A percentile compares a stretch with the other conserved stretches of the same genome.
Conservation (phyloP, 768 basidiomycete species). For the Termitomyces sp. region DNA sequence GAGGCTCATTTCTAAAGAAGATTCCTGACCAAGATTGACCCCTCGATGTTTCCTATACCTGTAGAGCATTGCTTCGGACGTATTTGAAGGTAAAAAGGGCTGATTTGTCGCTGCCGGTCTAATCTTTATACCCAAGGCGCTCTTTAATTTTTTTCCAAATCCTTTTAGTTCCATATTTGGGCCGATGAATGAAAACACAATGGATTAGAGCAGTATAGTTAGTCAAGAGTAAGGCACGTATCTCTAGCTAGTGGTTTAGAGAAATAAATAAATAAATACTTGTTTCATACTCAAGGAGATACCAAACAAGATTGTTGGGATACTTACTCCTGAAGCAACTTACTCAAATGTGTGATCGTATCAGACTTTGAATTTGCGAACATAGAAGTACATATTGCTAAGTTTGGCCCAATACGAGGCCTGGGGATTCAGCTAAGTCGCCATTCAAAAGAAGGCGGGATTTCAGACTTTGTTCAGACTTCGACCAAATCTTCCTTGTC, state of each 20-base stretch:
- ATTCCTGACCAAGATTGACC: conserved; percentile 68
- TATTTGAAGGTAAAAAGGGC: background rate
- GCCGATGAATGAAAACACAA: too few relatives aligned
- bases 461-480: background rate
- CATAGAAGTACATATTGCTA: too few relatives aligned
- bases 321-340: too few relatives aligned
- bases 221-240: background rate
- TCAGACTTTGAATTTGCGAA: too few relatives aligned
- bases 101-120: background rate
- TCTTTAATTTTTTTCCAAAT: conserved; percentile 2
- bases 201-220: too few relatives aligned
- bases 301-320: background rate
- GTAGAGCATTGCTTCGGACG: conserved; percentile 18
- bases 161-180: background rate
- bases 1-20: background rate
- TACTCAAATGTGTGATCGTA: too few relatives aligned
- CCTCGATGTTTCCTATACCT: conserved; percentile 71
- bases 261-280: too few relatives aligned
- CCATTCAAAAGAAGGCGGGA: too few relatives aligned
- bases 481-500: conserved; percentile 25
- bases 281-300: background rate
- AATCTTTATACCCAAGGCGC: background rate
- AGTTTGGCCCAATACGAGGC: too few relatives aligned
- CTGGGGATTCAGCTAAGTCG: too few relatives aligned
- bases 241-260: too few relatives aligned